These are phyloP conservation scores for Grammothele lineata DNA, from an alignment of 768 basidiomycete species.

Conservation along the genomic window DNA sequence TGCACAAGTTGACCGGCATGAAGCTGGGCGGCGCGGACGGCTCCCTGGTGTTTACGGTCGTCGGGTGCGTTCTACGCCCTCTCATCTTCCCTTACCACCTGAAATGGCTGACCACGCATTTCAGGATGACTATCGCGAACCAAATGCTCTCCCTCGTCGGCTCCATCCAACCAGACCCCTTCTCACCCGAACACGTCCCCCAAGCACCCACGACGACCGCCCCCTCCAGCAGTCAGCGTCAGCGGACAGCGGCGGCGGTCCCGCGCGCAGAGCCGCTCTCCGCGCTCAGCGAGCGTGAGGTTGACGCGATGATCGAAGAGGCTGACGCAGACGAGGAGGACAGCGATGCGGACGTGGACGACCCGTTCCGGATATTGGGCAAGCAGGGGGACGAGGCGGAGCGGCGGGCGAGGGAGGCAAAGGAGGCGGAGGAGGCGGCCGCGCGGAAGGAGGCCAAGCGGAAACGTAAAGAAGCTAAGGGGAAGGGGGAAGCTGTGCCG, in stretches of 20 bases:
- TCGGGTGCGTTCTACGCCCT: conserved; percentile 55
- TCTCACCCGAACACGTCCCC: conserved; percentile 55
- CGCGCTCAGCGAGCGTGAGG: conserved; percentile 21
- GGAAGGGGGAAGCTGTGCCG: conserved; percentile 6
- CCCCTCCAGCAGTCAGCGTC: no score
- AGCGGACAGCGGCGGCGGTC: no score
- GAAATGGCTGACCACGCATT: neutral
- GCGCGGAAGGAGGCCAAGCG: conserved; percentile 27
- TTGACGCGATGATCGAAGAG: conserved; percentile 19
- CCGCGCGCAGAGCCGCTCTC: conserved; percentile 3
- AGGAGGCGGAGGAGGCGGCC: conserved; percentile 22
- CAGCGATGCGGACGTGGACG: conserved; percentile 16
- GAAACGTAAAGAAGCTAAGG: conserved; percentile 24
- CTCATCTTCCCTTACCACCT: no score
- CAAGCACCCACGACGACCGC: conserved; percentile 21
- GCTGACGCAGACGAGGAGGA: conserved; percentile 28
- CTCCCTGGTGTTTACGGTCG: conserved; percentile 77
- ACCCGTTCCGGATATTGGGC: conserved; percentile 29
- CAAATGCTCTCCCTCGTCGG: conserved; percentile 91
- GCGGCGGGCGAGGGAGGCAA: conserved; percentile 18
- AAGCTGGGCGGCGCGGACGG: conserved; percentile 66
- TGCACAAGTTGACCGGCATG: conserved; percentile 64
- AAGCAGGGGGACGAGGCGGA: conserved; percentile 28
- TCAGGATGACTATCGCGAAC: conserved; percentile 82
- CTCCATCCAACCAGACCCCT: conserved; percentile 74